Evolutionary conservation across 805 yeast species (phyloP), one percentile per base, ranked within the genome.

Genomic region (Lipomyces anomalus): DNA sequence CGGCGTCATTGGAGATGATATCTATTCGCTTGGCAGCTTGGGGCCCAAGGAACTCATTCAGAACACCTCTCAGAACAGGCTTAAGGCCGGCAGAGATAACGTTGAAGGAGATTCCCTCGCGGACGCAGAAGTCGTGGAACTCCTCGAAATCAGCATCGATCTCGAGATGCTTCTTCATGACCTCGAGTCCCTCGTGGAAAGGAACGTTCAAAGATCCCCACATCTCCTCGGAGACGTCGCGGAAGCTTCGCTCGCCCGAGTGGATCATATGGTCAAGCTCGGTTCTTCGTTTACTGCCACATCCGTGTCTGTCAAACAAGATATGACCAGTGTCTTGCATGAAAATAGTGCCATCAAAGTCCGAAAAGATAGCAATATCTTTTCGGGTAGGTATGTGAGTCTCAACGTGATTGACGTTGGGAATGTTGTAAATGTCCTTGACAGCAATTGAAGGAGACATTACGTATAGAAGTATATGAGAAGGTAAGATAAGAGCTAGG

Each of bases 281-380:
- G 52, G 59, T 60, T 35, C 73, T 64, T 39, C 53, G 50, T 50
- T 61, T 67, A 11, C 59, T 47, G 16, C 73, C 73, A 41, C 72
- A 67, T 42, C 73, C 73, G 46, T 58, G 65, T 44, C 61, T 52
- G 57, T 69, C 73, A 46, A 69, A 69, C 45, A 69, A 60, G n/a
- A 69, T 64, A 44, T 69, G 73, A 43, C 73, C 73, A 17, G 73
- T 68, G 47, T 69, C 73, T 55, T 69, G 73, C 42, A 64, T 60
- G 57, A 69, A 69, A 40, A 69, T 68, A 36, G 73, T 69, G 38
- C 73, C 73, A 56, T 69, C 73, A 53, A 69, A 69, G 58, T 69
- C 73, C 17, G 57, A 53, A 38, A 51, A 53, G 44, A 53, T 43
- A 22, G 53, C 57, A 40, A 53, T 40, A 35, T 53, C 55, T 22